Conservation (phyloP, 2,329 filamentous ascomycete genomes). For the Pseudogymnoascus sp. region DNA sequence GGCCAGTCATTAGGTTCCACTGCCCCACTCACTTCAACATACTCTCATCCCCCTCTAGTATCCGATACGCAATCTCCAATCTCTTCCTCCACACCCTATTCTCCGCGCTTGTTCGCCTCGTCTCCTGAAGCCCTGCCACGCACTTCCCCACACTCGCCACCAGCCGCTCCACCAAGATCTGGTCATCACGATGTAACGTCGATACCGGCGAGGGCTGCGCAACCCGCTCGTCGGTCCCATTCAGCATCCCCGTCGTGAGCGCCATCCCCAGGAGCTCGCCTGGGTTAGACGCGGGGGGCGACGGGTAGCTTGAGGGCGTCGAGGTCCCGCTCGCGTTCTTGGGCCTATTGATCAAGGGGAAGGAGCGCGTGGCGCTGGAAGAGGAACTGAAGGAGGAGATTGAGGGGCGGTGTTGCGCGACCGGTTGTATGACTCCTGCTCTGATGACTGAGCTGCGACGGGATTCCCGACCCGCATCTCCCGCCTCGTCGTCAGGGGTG, state of each 20-base stretch:
- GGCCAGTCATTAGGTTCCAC: neutral
- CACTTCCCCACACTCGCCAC: conserved; percentile 54
- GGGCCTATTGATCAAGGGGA: conserved; percentile 50
- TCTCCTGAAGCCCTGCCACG: conserved; percentile 50
- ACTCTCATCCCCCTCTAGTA: conserved; percentile 63
- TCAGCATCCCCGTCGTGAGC: conserved; percentile 11
- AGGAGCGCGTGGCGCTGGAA: conserved; percentile 52
- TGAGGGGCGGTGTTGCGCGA: conserved; percentile 44
- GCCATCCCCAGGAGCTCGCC: neutral
- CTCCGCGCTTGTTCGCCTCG: conserved; percentile 48
- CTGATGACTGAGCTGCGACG: neutral
- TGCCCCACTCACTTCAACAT: conserved; percentile 11
- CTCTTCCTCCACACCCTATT: conserved; percentile 60
- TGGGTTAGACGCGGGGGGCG: neutral
- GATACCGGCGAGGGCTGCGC: conserved; percentile 24
- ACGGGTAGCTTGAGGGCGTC: neutral
- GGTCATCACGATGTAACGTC: conserved; percentile 43
- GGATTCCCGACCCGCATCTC: neutral
- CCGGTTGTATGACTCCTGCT: conserved; percentile 1
- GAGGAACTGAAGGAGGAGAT: conserved; percentile 43
- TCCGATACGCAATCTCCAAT: conserved; percentile 65
- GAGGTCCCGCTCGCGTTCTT: conserved; percentile 23
- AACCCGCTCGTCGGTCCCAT: conserved; percentile 9
- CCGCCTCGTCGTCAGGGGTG: neutral
- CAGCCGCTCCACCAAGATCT: conserved; percentile 51